Conservation (phyloP, 176 grass and related monocot genomes). For the Carex littledalei region DNA sequence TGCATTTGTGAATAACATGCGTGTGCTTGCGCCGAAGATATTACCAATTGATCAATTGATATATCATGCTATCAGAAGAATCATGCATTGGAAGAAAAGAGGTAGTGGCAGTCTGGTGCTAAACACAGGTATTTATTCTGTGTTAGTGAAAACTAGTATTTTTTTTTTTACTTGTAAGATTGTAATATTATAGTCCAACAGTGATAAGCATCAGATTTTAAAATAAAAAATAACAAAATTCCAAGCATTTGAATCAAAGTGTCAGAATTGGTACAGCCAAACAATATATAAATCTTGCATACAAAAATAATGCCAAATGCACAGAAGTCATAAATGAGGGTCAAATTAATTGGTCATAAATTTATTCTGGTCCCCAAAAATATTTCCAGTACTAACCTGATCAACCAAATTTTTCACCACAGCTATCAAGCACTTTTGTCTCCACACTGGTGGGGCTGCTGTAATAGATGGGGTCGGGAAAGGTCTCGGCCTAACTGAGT, state of each 20-base stretch:
- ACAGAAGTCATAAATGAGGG: not conserved
- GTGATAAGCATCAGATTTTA: not conserved
- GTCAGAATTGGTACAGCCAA: not conserved
- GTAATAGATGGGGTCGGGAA: constrained; percentile 81
- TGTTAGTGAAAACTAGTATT: not conserved
- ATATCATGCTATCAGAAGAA: constrained; percentile 1
- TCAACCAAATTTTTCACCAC: not conserved
- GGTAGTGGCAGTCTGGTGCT: not conserved
- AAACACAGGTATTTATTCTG: constrained; percentile 14
- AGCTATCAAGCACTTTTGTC: constrained; percentile 77
- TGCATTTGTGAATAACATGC: constrained; percentile 76
- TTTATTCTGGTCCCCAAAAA: not conserved
- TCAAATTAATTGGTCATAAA: constrained; percentile 9
- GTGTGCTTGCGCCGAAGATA: constrained; percentile 47
- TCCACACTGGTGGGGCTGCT: constrained; percentile 69
- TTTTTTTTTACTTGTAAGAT: not conserved
- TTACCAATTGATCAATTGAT: constrained; percentile 35
- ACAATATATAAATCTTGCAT: not conserved
- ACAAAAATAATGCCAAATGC: not conserved
- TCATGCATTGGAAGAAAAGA: constrained; percentile 4
- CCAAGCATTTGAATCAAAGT: not conserved
- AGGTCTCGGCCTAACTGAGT: constrained; percentile 45
- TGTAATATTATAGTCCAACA: not conserved
- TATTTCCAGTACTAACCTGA: not conserved
- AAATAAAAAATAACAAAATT: not conserved